Percentiles rank a stretch among this genome's conserved stretches.
phyloP scores from a whole-genome alignment of 2,329 filamentous ascomycete genomes.

The Thielaviopsis ethacetica region DNA sequence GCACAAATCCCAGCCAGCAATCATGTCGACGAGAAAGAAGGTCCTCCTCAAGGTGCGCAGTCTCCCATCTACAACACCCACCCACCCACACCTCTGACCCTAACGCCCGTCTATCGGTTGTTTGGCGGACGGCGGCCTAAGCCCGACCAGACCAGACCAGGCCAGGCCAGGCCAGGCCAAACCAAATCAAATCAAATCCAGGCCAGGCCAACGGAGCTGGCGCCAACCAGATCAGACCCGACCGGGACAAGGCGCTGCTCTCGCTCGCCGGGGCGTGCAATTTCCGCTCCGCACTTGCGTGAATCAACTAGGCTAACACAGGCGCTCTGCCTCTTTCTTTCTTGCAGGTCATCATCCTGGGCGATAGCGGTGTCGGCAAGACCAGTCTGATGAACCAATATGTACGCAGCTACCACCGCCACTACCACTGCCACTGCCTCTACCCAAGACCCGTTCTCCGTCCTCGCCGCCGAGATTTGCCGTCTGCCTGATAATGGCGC shows the following conservation, averaged over 20 bases:
- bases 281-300: too few species aligned
- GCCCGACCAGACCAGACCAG: too few species aligned
- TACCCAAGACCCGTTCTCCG: neutral
- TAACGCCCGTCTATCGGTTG: too few species aligned
- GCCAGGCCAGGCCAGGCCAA: too few species aligned
- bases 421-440: constrained; percentile 10
- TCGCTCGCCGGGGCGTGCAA: too few species aligned
- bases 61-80: neutral
- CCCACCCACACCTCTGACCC: too few species aligned
- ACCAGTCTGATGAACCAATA: constrained; percentile 99
- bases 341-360: constrained; percentile 93
- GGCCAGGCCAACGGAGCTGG: too few species aligned
- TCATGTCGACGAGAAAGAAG: constrained; percentile 75
- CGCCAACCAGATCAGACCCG: too few species aligned
- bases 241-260: too few species aligned
- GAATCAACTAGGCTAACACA: neutral
- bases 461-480: too few species aligned
- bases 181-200: too few species aligned
- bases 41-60: constrained; percentile 64
- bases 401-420: constrained; percentile 40
- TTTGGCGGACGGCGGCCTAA: neutral
- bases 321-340: neutral
- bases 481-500: too few species aligned
- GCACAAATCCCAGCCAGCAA: constrained; percentile 17
- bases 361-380: constrained; percentile 97